Conservation (phyloP, 2,329 filamentous ascomycete species). For the Trichoderma brevicompactum region DNA sequence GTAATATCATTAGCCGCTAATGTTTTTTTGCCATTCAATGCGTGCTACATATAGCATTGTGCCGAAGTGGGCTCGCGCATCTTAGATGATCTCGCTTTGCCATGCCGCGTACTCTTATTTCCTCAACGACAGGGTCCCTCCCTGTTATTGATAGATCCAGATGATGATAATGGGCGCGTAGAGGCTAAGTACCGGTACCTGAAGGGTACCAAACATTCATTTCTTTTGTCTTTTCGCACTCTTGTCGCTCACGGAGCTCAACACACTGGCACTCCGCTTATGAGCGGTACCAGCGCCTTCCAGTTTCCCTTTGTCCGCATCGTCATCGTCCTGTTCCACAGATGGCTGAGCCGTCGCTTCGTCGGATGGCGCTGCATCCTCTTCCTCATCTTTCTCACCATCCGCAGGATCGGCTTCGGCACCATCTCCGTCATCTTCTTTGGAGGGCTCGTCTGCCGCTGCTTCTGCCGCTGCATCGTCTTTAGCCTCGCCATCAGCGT, state of each 20-base stretch:
- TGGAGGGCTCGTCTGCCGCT: constrained; percentile 32
- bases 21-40: neutral
- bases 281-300: constrained; percentile 51
- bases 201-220: constrained; percentile 33
- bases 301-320: constrained; percentile 41
- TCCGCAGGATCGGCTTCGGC: constrained; percentile 31
- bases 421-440: constrained; percentile 31
- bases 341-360: constrained; percentile 28
- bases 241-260: constrained; percentile 72
- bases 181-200: constrained; percentile 35
- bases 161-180: constrained; percentile 31
- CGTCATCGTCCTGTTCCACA: constrained; percentile 41
- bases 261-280: constrained; percentile 82
- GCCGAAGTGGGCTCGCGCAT: neutral
- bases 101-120: neutral
- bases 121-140: neutral
- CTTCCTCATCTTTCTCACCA: constrained; percentile 31
- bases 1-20: neutral
- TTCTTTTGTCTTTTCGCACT: constrained; percentile 63
- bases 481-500: constrained; percentile 30
- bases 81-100: constrained; percentile 20
- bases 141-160: neutral
- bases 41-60: constrained; percentile 6
- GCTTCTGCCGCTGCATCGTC: constrained; percentile 24
- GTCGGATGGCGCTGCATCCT: constrained; percentile 11